phyloP scores from a whole-genome alignment of 495 filamentous ascomycete species.

The Sordaria brevicollis region DNA sequence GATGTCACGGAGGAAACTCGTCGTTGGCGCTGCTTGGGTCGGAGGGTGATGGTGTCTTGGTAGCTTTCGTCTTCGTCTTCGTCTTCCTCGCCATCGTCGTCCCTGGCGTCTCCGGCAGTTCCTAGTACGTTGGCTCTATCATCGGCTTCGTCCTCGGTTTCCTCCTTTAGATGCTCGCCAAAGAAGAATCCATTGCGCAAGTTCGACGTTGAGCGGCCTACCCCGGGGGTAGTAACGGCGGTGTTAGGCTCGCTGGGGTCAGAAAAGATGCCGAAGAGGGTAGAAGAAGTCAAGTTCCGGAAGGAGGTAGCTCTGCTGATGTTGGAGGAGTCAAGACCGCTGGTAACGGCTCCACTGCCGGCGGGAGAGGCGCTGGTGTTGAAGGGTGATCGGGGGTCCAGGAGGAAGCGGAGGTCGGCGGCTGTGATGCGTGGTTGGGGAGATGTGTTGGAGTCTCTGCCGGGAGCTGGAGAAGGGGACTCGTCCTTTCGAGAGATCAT shows the following conservation, averaged over 20 bases:
- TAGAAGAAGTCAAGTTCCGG: constrained; percentile 80
- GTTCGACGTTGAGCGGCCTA: background rate
- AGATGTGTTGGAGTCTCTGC: constrained; percentile 20
- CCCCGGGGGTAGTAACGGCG: background rate
- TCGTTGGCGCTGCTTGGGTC: background rate
- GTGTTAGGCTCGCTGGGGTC: constrained; percentile 22
- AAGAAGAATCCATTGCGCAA: background rate
- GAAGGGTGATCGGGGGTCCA: constrained; percentile 16
- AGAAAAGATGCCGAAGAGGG: constrained; percentile 85
- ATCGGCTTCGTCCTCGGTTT: background rate
- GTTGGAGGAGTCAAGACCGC: constrained; percentile 4
- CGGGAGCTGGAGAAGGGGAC: constrained; percentile 33
- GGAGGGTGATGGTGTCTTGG: constrained; percentile 21
- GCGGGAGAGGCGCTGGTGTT: constrained; percentile 11
- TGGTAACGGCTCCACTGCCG: constrained; percentile 2
- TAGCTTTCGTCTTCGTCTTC: constrained; percentile 26
- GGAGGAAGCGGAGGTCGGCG: constrained; percentile 27
- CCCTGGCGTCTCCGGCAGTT: background rate
- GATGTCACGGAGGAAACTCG: constrained; percentile 9
- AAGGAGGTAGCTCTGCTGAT: constrained; percentile 61
- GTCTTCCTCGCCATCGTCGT: constrained; percentile 30
- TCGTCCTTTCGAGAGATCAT: constrained; percentile 38
- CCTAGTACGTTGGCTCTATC: background rate
- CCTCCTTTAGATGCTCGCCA: background rate
- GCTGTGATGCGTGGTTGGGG: constrained; percentile 15